Evolutionary conservation across 192 early-diverging fungal species (phyloP).

Genomic region (Linnemannia schmuckeri): DNA sequence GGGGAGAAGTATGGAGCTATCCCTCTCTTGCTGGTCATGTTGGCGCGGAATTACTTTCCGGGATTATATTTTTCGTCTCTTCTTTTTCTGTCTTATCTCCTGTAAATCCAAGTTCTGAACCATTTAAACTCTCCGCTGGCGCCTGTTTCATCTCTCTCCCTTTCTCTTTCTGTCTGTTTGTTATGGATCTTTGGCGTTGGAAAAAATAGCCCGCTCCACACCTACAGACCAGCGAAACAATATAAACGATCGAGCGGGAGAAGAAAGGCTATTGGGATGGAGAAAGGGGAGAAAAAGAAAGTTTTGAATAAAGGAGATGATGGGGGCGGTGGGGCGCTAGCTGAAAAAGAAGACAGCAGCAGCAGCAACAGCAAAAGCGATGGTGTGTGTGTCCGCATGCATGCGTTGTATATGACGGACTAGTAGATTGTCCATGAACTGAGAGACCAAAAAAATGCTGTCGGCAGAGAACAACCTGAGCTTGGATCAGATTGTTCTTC

Average conservation of each 20-base stretch:
- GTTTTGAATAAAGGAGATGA: not conserved
- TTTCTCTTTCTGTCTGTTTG: not conserved
- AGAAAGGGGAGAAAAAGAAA: not conserved
- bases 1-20: not conserved
- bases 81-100: not conserved
- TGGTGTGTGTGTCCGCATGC: not conserved
- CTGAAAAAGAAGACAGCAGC: not conserved
- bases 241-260: not conserved
- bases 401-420: not conserved
- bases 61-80: not conserved
- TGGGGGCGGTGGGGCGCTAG: not conserved
- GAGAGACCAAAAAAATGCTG: no score
- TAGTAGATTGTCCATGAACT: not conserved
- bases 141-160: not conserved
- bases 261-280: not conserved
- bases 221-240: no score
- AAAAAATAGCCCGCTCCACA: constrained; percentile 6
- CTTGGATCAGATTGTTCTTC: not conserved
- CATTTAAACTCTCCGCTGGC: constrained; percentile 4
- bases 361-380: not conserved
- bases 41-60: not conserved
- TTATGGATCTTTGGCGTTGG: not conserved
- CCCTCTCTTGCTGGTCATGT: not conserved
- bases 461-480: no score
- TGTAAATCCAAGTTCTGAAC: not conserved